phyloP scores from a whole-genome alignment of 2,329 filamentous ascomycete species.

The Dryadomyces quercus-mongolicae region DNA sequence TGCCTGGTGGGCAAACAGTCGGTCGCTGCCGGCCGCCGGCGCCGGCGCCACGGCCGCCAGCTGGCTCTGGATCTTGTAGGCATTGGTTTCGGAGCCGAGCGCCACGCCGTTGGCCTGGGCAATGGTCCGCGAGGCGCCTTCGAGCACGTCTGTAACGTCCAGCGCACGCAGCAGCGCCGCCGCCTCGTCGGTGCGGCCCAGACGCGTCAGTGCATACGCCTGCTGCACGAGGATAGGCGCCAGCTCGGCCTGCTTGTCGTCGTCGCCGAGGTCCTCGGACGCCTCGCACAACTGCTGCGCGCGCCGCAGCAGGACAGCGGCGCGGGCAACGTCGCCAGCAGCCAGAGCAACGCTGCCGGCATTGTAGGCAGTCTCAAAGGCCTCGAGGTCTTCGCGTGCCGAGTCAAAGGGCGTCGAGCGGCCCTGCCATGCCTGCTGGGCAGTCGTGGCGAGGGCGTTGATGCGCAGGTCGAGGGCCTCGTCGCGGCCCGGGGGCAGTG shows the following conservation, averaged over 20 bases:
- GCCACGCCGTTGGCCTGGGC: constrained; percentile 50
- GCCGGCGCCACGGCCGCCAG: constrained; percentile 38
- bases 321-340: constrained; percentile 52
- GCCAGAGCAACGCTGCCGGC: constrained; percentile 63
- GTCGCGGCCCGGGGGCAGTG: constrained; percentile 37
- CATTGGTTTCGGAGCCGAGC: constrained; percentile 32
- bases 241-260: constrained; percentile 64
- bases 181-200: constrained; percentile 56
- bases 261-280: constrained; percentile 59
- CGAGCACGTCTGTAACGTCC: constrained; percentile 51
- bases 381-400: constrained; percentile 50
- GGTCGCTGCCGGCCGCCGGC: constrained; percentile 41
- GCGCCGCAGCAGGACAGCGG: constrained; percentile 54
- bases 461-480: constrained; percentile 67
- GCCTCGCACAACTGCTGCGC: constrained; percentile 60
- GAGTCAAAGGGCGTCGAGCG: constrained; percentile 35
- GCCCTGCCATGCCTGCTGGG: constrained; percentile 61
- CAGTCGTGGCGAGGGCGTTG: constrained; percentile 59
- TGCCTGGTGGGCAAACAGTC: constrained; percentile 61
- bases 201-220: constrained; percentile 55
- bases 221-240: constrained; percentile 67
- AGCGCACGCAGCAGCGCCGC: constrained; percentile 49
- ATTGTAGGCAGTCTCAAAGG: constrained; percentile 76
- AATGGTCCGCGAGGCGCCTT: constrained; percentile 46
- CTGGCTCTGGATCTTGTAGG: constrained; percentile 54